These are phyloP conservation scores for Suillus spraguei DNA, from an alignment of 768 basidiomycete genomes.

Conservation along the genomic window DNA sequence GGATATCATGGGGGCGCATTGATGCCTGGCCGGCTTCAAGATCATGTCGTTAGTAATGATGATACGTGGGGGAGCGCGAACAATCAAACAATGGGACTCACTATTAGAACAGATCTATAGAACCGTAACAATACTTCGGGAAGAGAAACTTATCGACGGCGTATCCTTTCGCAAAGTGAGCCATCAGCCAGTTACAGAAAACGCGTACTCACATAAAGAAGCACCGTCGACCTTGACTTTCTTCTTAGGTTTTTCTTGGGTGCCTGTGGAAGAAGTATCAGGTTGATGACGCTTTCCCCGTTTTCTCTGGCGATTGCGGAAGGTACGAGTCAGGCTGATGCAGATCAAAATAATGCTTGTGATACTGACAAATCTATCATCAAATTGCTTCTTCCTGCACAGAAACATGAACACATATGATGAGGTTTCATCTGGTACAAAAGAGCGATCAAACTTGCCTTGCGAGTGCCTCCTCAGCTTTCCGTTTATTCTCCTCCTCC, in stretches of 20 bases:
- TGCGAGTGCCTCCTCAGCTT: constrained; percentile 50
- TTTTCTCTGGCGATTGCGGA: constrained; percentile 45
- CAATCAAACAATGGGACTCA: not conserved
- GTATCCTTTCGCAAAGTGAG: constrained; percentile 41
- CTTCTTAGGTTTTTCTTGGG: constrained; percentile 35
- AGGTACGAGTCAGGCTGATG: not conserved
- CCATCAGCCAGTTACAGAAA: constrained; percentile 23
- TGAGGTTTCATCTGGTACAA: not conserved
- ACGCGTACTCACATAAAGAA: constrained; percentile 34
- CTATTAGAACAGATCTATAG: not conserved
- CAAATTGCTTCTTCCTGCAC: constrained; percentile 60
- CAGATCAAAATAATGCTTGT: not conserved
- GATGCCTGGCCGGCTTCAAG: not conserved
- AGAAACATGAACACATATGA: not conserved
- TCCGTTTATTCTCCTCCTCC: constrained; percentile 55
- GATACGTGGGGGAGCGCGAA: not conserved
- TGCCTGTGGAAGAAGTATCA: constrained; percentile 38
- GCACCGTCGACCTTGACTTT: constrained; percentile 37
- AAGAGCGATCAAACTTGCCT: constrained; percentile 40
- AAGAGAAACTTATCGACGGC: not conserved
- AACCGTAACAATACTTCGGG: not conserved
- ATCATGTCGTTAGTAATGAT: not conserved
- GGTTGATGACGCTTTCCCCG: constrained; percentile 58
- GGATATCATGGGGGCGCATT: not conserved
- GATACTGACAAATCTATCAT: constrained; percentile 59